phyloP scores from a whole-genome alignment of 2,329 filamentous ascomycete species.

The Apiospora kogelbergensis region DNA sequence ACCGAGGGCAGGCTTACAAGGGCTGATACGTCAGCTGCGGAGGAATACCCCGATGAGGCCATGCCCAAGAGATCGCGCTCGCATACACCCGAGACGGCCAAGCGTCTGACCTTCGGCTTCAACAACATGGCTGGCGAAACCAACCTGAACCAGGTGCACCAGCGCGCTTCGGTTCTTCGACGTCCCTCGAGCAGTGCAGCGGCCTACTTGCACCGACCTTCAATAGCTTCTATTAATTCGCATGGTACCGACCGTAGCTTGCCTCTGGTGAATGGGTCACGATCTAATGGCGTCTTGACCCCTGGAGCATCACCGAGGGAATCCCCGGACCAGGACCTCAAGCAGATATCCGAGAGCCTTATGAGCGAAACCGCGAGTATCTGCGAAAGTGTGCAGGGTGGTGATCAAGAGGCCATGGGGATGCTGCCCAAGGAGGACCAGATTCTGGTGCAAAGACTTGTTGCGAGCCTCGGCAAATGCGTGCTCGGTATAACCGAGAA shows the following conservation, averaged over 20 bases:
- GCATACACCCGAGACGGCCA: slow-evolving; percentile 33
- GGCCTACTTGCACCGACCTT: slow-evolving; percentile 51
- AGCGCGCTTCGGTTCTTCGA: slow-evolving; percentile 37
- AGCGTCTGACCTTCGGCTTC: slow-evolving; percentile 24
- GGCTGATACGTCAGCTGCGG: slow-evolving; percentile 20
- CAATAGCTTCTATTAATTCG: slow-evolving; percentile 57
- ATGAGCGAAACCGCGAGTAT: slow-evolving; percentile 47
- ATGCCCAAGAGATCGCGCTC: slow-evolving; percentile 26
- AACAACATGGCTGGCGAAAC: slow-evolving; percentile 22
- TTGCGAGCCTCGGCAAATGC: slow-evolving; percentile 60
- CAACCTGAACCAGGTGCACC: slow-evolving; percentile 23
- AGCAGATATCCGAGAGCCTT: slow-evolving; percentile 47
- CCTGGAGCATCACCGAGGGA: slow-evolving; percentile 48
- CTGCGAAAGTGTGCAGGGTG: slow-evolving; percentile 30
- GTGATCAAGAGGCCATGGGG: slow-evolving; percentile 41
- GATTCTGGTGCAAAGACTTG: slow-evolving; percentile 57
- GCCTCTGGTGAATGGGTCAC: slow-evolving; percentile 56
- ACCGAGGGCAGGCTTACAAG: slow-evolving; percentile 42
- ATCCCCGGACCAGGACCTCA: slow-evolving; percentile 50
- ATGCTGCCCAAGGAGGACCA: slow-evolving; percentile 56
- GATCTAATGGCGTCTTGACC: slow-evolving; percentile 44
- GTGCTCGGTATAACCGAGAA: slow-evolving; percentile 58
- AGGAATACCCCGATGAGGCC: slow-evolving; percentile 23
- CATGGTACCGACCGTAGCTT: slow-evolving; percentile 62
- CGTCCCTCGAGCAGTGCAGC: slow-evolving; percentile 44